Evolutionary conservation across 345 rosid genomes (phyloP).

Genomic region (Hevea brasiliensis): DNA sequence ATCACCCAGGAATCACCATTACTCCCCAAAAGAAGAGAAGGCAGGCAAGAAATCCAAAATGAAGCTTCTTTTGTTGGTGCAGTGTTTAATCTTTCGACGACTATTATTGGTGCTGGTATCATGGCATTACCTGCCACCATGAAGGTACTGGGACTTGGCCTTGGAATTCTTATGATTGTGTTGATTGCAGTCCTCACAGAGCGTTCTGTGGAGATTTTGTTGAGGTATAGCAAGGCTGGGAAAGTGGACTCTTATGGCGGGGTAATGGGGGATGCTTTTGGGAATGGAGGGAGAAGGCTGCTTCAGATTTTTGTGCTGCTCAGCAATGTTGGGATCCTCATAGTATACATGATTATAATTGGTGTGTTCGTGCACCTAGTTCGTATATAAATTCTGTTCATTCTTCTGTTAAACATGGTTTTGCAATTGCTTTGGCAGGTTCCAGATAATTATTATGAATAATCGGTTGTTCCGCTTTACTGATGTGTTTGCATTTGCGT

Average conservation of each 20-base stretch:
- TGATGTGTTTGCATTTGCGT: too few relatives aligned
- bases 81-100: constrained; percentile 77
- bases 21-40: constrained; percentile 46
- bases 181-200: constrained; percentile 73
- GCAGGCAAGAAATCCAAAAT: constrained; percentile 36
- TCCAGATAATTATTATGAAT: too few relatives aligned
- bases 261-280: constrained; percentile 78
- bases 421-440: too few relatives aligned
- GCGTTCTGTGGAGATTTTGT: constrained; percentile 62
- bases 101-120: constrained; percentile 84
- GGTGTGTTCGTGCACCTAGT: constrained; percentile 35
- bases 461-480: too few relatives aligned
- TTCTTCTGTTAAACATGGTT: too few relatives aligned
- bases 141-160: constrained; percentile 73
- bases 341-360: constrained; percentile 87
- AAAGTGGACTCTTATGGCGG: constrained; percentile 59
- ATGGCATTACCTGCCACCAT: constrained; percentile 93
- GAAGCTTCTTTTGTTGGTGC: constrained; percentile 85
- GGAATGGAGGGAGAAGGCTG: constrained; percentile 51
- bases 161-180: constrained; percentile 58
- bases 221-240: constrained; percentile 64
- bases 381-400: too few relatives aligned
- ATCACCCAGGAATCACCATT: constrained; percentile 35
- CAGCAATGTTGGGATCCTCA: constrained; percentile 73
- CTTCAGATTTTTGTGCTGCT: constrained; percentile 61